These are phyloP conservation scores for Aspergillus sergii DNA, from an alignment of 2,329 filamentous ascomycete species.

Conservation along the genomic window DNA sequence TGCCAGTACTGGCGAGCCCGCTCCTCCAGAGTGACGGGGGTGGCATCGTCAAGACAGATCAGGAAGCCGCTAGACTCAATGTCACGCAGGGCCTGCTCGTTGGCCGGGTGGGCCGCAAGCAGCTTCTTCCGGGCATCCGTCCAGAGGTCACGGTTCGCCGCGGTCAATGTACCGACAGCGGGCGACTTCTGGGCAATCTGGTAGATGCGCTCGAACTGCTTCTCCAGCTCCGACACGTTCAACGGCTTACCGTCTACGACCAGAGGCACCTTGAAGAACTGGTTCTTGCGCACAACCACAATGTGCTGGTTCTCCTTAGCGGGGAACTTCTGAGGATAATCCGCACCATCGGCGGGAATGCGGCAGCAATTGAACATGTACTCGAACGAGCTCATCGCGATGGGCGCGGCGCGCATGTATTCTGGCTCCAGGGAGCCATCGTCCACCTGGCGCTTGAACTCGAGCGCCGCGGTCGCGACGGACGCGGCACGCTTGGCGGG, in stretches of 20 bases:
- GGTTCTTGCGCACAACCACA: slow-evolving; percentile 88
- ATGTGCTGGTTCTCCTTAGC: slow-evolving; percentile 80
- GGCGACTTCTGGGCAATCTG: slow-evolving; percentile 70
- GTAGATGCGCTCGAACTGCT: slow-evolving; percentile 85
- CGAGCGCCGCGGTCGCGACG: slow-evolving; percentile 79
- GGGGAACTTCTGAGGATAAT: slow-evolving; percentile 81
- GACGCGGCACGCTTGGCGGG: slow-evolving; percentile 92
- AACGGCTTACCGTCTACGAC: slow-evolving; percentile 82
- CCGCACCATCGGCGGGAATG: slow-evolving; percentile 77
- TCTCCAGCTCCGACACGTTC: slow-evolving; percentile 85
- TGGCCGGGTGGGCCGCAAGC: slow-evolving; percentile 74
- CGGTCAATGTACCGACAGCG: slow-evolving; percentile 81
- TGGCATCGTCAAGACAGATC: slow-evolving; percentile 88
- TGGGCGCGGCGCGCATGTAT: slow-evolving; percentile 97
- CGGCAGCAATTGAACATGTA: slow-evolving; percentile 98
- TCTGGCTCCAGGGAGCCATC: slow-evolving; percentile 83
- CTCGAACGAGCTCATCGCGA: slow-evolving; percentile 97
- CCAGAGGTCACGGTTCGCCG: slow-evolving; percentile 93
- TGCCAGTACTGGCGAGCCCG: slow-evolving; percentile 97
- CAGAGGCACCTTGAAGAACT: slow-evolving; percentile 90
- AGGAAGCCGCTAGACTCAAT: slow-evolving; percentile 91
- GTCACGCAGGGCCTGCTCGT: slow-evolving; percentile 73
- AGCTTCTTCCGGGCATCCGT: slow-evolving; percentile 78
- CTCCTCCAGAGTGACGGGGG: slow-evolving; percentile 91
- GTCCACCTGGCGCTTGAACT: slow-evolving; percentile 95